phyloP scores from a whole-genome alignment of 768 basidiomycete genomes.

The Dacryopinax primogenitus region DNA sequence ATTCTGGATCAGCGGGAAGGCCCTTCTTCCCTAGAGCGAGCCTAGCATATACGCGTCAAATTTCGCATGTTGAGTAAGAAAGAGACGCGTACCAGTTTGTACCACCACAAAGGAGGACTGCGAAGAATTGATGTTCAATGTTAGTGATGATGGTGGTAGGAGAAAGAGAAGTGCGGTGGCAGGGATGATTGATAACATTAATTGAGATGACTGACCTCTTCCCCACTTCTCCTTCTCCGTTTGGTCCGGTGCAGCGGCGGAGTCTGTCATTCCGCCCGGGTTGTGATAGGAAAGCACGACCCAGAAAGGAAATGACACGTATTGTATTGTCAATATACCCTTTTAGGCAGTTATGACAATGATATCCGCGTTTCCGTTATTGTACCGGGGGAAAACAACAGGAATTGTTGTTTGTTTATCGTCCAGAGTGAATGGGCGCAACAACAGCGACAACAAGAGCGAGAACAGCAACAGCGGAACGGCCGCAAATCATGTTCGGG shows the following conservation, averaged over 20 bases:
- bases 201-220: constrained; percentile 6
- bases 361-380: no score
- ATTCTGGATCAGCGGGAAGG: constrained; percentile 32
- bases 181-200: neutral
- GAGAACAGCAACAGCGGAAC: neutral
- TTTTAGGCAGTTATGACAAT: no score
- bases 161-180: neutral
- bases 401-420: no score
- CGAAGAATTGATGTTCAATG: neutral
- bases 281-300: no score
- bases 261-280: neutral
- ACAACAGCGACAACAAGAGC: neutral
- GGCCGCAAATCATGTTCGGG: neutral
- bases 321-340: no score
- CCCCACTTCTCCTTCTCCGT: constrained; percentile 13
- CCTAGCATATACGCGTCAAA: constrained; percentile 33
- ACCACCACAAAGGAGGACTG: constrained; percentile 76
- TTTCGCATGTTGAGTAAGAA: constrained; percentile 15
- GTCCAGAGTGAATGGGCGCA: no score
- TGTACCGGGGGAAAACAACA: no score
- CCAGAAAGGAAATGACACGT: no score
- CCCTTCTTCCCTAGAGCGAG: constrained; percentile 66
- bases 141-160: neutral
- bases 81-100: constrained; percentile 58
- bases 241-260: neutral